phyloP scores from a whole-genome alignment of 2,329 filamentous ascomycete species.

The Penicillium brasilianum region DNA sequence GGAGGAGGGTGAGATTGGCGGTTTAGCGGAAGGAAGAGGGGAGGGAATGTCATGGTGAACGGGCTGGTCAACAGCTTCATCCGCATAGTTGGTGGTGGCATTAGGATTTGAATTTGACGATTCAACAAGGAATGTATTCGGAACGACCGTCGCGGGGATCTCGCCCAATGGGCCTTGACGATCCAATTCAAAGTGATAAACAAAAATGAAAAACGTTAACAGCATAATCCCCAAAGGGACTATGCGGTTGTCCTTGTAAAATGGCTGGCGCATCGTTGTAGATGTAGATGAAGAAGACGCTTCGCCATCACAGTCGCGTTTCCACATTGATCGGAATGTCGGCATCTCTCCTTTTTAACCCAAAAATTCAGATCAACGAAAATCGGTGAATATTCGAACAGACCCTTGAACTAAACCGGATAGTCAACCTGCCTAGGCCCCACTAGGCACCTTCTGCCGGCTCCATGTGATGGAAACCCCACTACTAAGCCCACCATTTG shows the following conservation, averaged over 20 bases:
- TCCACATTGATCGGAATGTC: neutral
- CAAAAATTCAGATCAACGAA: neutral
- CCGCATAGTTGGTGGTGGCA: neutral
- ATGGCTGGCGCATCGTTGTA: constrained; percentile 19
- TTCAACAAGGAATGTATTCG: constrained; percentile 14
- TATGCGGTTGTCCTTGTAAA: constrained; percentile 33
- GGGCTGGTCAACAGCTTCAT: constrained; percentile 5
- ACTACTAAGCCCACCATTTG: constrained; percentile 2
- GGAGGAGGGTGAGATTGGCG: neutral
- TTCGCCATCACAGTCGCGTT: neutral
- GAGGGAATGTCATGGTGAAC: constrained; percentile 15
- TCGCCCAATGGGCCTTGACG: constrained; percentile 20
- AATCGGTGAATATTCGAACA: neutral
- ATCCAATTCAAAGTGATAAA: constrained; percentile 33
- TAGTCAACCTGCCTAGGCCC: neutral
- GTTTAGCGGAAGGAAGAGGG: constrained; percentile 11
- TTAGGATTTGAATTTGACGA: constrained; percentile 4
- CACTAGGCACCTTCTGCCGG: constrained; percentile 1
- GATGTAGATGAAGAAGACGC: neutral
- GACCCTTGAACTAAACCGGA: neutral
- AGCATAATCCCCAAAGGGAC: constrained; percentile 34
- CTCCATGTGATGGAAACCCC: constrained; percentile 8
- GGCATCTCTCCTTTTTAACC: constrained; percentile 17
- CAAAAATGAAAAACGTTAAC: constrained; percentile 28
- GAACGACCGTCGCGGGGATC: constrained; percentile 8